Evolutionary conservation across 768 basidiomycete genomes (phyloP).

Genomic region (Dioszegia hungarica): DNA sequence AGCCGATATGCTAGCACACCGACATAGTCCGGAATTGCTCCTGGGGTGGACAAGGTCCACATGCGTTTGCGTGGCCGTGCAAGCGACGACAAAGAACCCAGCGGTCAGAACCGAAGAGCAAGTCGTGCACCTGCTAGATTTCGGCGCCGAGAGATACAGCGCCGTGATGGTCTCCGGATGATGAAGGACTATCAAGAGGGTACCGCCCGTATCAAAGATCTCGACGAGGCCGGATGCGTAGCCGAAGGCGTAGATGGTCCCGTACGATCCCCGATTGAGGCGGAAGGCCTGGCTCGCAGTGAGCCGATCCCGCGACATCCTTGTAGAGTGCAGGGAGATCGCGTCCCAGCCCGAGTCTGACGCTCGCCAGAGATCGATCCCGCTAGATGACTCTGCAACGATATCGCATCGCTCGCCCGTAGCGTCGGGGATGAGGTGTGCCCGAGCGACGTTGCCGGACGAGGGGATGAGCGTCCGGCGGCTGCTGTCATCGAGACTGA

Average conservation of each 20-base stretch:
- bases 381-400: neutral
- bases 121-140: conserved; percentile 59
- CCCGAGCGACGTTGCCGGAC: neutral
- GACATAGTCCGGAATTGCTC: conserved; percentile 9
- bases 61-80: conserved; percentile 60
- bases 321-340: neutral
- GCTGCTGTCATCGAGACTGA: neutral
- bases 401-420: neutral
- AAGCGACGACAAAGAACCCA: conserved; percentile 63
- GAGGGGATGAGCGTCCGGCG: neutral
- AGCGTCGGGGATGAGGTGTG: neutral
- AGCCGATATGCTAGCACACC: conserved; percentile 13
- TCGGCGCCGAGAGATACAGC: conserved; percentile 60
- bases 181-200: conserved; percentile 54
- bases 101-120: conserved; percentile 68
- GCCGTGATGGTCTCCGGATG: conserved; percentile 56
- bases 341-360: neutral
- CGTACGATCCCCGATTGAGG: neutral
- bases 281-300: neutral
- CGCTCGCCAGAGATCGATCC: neutral
- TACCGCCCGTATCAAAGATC: conserved; percentile 20
- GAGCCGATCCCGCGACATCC: neutral
- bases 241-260: conserved; percentile 15
- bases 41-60: conserved; percentile 60
- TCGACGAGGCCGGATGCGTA: conserved; percentile 14